phyloP scores from a whole-genome alignment of 257 asterid species.

The Nicotiana obtusifolia region DNA sequence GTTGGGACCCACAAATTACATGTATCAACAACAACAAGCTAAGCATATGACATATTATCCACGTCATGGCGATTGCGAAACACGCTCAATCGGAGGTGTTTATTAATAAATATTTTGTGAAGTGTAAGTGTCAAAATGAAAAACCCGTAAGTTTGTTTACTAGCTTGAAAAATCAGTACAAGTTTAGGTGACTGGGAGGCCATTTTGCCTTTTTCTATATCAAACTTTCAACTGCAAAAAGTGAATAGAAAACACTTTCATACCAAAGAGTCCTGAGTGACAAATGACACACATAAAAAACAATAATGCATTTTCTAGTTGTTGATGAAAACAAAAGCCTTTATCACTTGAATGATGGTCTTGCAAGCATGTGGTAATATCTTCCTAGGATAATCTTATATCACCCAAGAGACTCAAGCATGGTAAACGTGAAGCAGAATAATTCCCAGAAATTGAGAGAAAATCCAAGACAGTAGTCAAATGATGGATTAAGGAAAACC shows the following conservation, averaged over 20 bases:
- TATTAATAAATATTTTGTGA: too few relatives aligned
- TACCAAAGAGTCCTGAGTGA: background rate
- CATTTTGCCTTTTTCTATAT: background rate
- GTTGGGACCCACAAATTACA: too few relatives aligned
- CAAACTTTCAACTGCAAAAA: background rate
- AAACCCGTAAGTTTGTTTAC: too few relatives aligned
- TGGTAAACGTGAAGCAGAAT: background rate
- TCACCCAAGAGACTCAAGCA: background rate
- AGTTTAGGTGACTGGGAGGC: too few relatives aligned
- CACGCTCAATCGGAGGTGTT: too few relatives aligned
- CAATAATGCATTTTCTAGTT: background rate
- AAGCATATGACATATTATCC: too few relatives aligned
- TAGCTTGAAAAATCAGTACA: too few relatives aligned
- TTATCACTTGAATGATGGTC: background rate
- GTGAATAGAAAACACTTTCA: background rate
- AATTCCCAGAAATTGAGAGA: background rate
- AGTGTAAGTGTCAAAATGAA: too few relatives aligned
- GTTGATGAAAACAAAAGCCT: background rate
- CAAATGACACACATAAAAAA: background rate
- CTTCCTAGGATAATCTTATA: background rate
- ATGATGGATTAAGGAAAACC: background rate
- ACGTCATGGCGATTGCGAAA: too few relatives aligned
- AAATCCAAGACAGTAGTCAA: background rate
- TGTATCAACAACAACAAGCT: too few relatives aligned
- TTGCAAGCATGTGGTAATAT: background rate